phyloP scores from a whole-genome alignment of 306 rosid species.

The Prunus mume region DNA sequence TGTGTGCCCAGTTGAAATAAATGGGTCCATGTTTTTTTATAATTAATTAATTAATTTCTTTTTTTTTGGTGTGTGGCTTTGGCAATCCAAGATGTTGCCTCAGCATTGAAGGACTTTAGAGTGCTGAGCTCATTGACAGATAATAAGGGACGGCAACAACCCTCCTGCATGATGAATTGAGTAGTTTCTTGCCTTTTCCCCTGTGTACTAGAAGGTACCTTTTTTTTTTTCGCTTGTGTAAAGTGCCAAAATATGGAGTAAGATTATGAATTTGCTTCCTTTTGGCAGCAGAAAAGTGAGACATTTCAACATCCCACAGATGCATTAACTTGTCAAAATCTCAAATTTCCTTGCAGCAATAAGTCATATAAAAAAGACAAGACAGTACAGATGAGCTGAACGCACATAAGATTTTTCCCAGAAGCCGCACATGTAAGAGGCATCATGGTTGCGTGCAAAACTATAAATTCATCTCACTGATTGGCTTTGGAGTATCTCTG shows the following conservation, averaged over 20 bases:
- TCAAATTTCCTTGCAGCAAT: not conserved
- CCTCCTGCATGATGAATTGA: not conserved
- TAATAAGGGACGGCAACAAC: constrained; percentile 10
- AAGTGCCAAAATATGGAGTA: not conserved
- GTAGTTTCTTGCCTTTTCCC: constrained; percentile 1
- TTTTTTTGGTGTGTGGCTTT: not conserved
- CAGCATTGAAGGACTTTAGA: constrained; percentile 6
- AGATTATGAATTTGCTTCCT: not conserved
- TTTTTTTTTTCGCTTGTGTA: no score
- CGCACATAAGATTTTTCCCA: not conserved
- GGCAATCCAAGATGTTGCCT: not conserved
- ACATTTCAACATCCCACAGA: constrained; percentile 13
- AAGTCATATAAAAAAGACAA: constrained; percentile 13
- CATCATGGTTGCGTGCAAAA: constrained; percentile 30
- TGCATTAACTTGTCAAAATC: constrained; percentile 8
- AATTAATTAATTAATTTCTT: no score
- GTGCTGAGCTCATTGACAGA: constrained; percentile 17
- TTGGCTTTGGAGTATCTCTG: constrained; percentile 7
- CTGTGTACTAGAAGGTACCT: not conserved
- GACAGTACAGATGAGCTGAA: constrained; percentile 7
- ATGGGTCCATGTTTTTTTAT: not conserved
- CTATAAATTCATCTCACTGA: constrained; percentile 5
- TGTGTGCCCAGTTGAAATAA: not conserved
- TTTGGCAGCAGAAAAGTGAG: constrained; percentile 18
- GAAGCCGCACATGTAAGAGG: not conserved